Evolutionary conservation across 2,329 filamentous ascomycete genomes (phyloP).

Genomic region (Trichoderma asperellum): DNA sequence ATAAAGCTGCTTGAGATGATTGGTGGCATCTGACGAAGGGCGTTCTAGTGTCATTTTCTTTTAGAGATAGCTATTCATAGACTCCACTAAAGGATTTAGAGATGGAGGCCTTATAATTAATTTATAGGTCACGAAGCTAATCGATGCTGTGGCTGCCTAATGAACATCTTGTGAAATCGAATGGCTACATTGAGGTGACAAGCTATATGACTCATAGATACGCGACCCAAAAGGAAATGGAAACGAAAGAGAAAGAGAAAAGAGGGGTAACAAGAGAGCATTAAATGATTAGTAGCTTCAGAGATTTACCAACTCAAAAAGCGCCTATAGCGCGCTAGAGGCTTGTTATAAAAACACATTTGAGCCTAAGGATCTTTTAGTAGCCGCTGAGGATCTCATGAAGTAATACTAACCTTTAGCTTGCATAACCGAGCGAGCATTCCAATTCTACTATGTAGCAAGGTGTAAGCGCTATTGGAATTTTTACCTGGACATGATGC

Average conservation of each 20-base stretch:
- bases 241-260: neutral
- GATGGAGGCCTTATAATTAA: neutral
- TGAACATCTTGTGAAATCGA: neutral
- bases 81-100: no score
- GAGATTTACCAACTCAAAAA: neutral
- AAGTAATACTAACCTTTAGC: neutral
- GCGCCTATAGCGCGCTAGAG: neutral
- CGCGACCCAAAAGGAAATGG: no score
- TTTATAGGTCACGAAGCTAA: neutral
- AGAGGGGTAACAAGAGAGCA: neutral
- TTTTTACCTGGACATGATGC: neutral
- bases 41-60: neutral
- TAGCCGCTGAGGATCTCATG: neutral
- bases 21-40: neutral
- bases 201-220: no score
- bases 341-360: neutral
- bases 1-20: slow-evolving; percentile 2
- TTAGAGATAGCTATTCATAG: neutral
- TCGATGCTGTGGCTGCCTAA: neutral
- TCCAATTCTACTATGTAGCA: neutral
- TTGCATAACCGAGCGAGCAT: neutral
- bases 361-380: neutral
- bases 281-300: neutral
- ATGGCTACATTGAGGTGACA: no score
- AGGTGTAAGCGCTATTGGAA: neutral